These are phyloP conservation scores for Aspergillus udagawae DNA, from an alignment of 2,329 filamentous ascomycete species.

Conservation along the genomic window DNA sequence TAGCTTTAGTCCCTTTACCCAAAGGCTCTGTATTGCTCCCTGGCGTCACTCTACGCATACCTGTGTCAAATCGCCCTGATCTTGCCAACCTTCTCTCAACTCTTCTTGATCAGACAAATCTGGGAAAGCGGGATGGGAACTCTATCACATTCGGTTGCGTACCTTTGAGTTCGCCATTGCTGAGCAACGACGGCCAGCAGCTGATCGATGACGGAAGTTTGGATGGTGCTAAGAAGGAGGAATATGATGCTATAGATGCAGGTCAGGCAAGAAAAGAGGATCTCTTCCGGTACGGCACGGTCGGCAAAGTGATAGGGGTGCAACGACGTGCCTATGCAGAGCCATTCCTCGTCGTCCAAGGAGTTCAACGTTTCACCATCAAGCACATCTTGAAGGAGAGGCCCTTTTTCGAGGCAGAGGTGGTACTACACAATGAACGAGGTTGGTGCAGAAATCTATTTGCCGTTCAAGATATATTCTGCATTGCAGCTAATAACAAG, in stretches of 20 bases:
- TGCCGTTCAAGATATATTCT: background rate
- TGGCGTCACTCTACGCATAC: constrained; percentile 77
- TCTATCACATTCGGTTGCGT: constrained; percentile 81
- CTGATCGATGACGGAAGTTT: constrained; percentile 64
- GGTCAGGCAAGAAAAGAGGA: constrained; percentile 63
- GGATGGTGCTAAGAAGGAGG: constrained; percentile 42
- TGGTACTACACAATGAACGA: constrained; percentile 67
- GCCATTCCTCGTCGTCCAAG: constrained; percentile 82
- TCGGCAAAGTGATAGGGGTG: constrained; percentile 73
- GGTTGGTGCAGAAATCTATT: constrained; percentile 42
- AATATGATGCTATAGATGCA: constrained; percentile 52
- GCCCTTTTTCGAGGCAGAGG: constrained; percentile 81
- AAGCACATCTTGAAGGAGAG: constrained; percentile 71
- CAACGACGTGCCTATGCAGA: constrained; percentile 72
- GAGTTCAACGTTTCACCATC: constrained; percentile 70
- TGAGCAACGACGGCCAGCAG: constrained; percentile 70
- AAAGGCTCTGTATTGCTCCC: constrained; percentile 79
- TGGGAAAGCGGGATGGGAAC: constrained; percentile 58
- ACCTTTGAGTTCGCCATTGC: constrained; percentile 71
- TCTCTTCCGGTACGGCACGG: constrained; percentile 76
- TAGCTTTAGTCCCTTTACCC: constrained; percentile 80
- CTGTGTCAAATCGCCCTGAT: constrained; percentile 78
- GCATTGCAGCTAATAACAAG: background rate
- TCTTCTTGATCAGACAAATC: constrained; percentile 72
- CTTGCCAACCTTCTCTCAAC: constrained; percentile 82